Conservation (phyloP, 257 asterid genomes). For the Linaria vulgaris region DNA sequence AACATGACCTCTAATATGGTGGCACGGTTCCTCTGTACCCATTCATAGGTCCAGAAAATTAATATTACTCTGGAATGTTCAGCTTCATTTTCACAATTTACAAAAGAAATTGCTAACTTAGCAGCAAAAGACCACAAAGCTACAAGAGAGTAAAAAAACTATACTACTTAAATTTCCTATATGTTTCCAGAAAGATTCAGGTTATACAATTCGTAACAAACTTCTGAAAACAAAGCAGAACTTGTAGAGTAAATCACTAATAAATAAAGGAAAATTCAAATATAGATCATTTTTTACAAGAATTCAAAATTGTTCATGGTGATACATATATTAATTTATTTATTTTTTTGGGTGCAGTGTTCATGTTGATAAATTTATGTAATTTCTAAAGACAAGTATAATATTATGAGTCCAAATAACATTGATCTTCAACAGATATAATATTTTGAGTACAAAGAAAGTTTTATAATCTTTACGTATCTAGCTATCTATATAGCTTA, state of each 20-base stretch:
- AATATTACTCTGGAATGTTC: slow-evolving; percentile 1
- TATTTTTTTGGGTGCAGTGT: too few species aligned
- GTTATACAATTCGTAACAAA: slow-evolving; percentile 2
- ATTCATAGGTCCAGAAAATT: slow-evolving; percentile 9
- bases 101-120: neutral
- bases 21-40: slow-evolving; percentile 8
- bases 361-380: too few species aligned
- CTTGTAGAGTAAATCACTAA: neutral
- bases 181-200: slow-evolving; percentile 1
- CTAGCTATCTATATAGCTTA: too few species aligned
- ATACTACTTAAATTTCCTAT: neutral
- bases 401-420: too few species aligned
- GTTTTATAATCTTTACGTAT: too few species aligned
- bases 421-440: too few species aligned
- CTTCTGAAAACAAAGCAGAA: neutral
- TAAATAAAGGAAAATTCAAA: neutral
- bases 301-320: too few species aligned
- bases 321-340: too few species aligned
- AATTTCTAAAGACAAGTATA: too few species aligned
- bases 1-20: neutral
- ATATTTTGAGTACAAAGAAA: too few species aligned
- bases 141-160: neutral
- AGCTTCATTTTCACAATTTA: slow-evolving; percentile 16
- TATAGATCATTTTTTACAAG: neutral
- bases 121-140: neutral